These are phyloP conservation scores for Fusarium pseudocircinatum DNA, from an alignment of 2,329 filamentous ascomycete species.

Conservation along the genomic window DNA sequence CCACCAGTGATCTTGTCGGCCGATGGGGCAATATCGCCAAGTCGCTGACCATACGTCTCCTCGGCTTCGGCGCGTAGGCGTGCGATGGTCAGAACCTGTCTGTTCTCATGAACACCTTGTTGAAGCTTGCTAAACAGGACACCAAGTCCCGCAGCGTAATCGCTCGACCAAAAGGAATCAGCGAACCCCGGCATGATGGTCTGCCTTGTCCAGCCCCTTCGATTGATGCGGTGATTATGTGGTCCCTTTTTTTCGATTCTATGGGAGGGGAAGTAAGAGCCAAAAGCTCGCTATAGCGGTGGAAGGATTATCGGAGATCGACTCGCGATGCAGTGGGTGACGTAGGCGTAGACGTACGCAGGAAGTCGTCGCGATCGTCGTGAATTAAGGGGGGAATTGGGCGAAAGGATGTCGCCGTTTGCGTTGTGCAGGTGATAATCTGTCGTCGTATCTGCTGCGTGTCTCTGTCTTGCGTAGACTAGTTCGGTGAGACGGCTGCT, in stretches of 20 bases:
- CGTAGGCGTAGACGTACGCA: conserved; percentile 15
- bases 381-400: conserved; percentile 12
- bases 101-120: conserved; percentile 94
- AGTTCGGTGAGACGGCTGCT: conserved; percentile 35
- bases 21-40: conserved; percentile 82
- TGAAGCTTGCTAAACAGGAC: conserved; percentile 97
- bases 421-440: conserved; percentile 14
- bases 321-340: conserved; percentile 13
- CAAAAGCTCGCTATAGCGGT: conserved; percentile 22
- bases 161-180: conserved; percentile 96
- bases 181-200: conserved; percentile 84
- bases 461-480: conserved; percentile 40
- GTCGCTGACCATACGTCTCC: conserved; percentile 82
- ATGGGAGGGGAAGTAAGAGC: conserved; percentile 12
- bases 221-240: conserved; percentile 19
- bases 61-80: conserved; percentile 96
- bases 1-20: conserved; percentile 85
- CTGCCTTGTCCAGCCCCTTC: conserved; percentile 42
- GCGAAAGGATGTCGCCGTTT: conserved; percentile 13
- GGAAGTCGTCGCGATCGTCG: conserved; percentile 26
- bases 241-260: conserved; percentile 15
- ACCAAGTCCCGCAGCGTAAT: conserved; percentile 94
- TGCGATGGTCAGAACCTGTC: conserved; percentile 90
- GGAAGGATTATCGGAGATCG: conserved; percentile 10
- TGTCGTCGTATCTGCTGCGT: conserved; percentile 36